phyloP scores from a whole-genome alignment of 176 grass and related monocot species.

The Bromus sterilis region DNA sequence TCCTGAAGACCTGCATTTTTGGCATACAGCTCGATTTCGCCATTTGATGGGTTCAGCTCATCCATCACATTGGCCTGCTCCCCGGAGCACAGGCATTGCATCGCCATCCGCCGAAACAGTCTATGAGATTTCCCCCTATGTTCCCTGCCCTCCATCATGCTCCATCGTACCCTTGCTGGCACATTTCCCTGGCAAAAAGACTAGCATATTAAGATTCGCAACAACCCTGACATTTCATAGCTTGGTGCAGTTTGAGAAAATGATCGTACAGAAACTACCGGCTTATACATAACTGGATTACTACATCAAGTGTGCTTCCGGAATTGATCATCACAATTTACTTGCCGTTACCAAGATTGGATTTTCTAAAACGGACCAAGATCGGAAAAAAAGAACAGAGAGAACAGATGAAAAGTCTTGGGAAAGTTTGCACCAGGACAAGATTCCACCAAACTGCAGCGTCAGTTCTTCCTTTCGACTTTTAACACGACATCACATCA shows the following conservation, averaged over 20 bases:
- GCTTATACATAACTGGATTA: not conserved
- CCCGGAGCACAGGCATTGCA: conserved; percentile 72
- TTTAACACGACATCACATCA: not conserved
- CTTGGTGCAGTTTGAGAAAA: not conserved
- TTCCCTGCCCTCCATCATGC: conserved; percentile 13
- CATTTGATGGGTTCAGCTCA: conserved; percentile 20
- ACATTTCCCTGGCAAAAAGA: not conserved
- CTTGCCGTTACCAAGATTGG: not conserved
- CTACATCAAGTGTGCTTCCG: no score
- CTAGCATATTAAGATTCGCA: not conserved
- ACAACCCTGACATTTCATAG: not conserved
- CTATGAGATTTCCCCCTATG: not conserved
- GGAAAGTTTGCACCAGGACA: not conserved
- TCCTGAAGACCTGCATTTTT: conserved; percentile 32
- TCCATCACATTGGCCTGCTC: conserved; percentile 36
- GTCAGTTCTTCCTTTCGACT: not conserved
- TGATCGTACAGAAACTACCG: not conserved
- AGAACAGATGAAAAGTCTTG: not conserved
- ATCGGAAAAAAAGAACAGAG: not conserved
- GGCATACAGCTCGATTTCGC: conserved; percentile 7
- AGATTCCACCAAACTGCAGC: not conserved
- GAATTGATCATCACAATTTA: not conserved
- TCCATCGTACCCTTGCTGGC: not conserved
- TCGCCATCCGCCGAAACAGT: not conserved
- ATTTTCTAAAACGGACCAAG: not conserved